phyloP scores from a whole-genome alignment of 2,329 filamentous ascomycete species.

The Cladobotryum protrusum region DNA sequence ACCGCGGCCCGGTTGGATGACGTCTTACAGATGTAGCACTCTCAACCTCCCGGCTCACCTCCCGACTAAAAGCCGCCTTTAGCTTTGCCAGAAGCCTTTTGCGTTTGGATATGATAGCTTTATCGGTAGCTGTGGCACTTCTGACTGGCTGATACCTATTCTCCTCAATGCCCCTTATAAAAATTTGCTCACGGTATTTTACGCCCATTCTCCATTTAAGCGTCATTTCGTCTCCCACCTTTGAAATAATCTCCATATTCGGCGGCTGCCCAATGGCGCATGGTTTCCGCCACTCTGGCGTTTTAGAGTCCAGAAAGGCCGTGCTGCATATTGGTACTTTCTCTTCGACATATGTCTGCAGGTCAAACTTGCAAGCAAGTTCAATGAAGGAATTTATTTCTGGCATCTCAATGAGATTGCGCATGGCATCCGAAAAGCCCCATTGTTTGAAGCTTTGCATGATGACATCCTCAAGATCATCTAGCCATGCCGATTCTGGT shows the following conservation, averaged over 20 bases:
- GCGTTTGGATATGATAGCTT: background rate
- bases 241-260: background rate
- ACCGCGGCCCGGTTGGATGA: no score
- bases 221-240: background rate
- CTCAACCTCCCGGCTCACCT: no score
- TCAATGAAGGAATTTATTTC: background rate
- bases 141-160: background rate
- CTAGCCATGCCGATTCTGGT: background rate
- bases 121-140: no score
- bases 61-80: background rate
- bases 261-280: background rate
- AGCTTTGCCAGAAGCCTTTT: background rate
- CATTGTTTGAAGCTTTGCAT: background rate
- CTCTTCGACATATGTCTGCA: background rate
- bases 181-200: background rate
- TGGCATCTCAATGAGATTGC: background rate
- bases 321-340: background rate
- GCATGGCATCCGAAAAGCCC: constrained; percentile 2
- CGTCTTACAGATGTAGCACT: no score
- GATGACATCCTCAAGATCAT: constrained; percentile 2
- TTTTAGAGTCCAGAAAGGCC: background rate
- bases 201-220: background rate
- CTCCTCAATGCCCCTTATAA: background rate
- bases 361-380: constrained; percentile 3
- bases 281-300: background rate